Evolutionary conservation across 2,329 filamentous ascomycete genomes (phyloP).

Genomic region (Alternaria brassicae): DNA sequence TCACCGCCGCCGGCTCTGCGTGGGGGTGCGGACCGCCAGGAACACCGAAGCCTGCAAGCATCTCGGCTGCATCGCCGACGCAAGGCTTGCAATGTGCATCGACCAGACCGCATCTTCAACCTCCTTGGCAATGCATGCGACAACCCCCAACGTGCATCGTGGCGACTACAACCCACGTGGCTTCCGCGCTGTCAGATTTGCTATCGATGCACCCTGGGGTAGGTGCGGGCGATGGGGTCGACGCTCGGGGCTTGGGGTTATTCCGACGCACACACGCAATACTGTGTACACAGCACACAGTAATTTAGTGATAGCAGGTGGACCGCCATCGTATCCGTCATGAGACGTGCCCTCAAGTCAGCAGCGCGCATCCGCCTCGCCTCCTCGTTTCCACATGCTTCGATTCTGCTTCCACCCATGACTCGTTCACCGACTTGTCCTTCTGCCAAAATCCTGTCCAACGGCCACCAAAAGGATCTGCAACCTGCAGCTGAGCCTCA

Average conservation of each 20-base stretch:
- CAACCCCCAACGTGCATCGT: conserved; percentile 1
- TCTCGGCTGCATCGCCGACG: conserved; percentile 10
- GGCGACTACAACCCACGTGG: conserved; percentile 10
- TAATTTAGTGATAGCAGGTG: neutral
- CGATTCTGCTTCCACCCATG: conserved; percentile 1
- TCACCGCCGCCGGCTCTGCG: neutral
- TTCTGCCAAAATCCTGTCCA: conserved; percentile 4
- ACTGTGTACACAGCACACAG: too few relatives aligned
- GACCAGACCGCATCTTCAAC: conserved; percentile 6
- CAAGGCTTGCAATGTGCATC: conserved; percentile 4
- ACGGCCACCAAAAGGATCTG: conserved; percentile 20
- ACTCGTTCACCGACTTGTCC: conserved; percentile 19
- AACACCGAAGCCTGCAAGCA: conserved; percentile 5
- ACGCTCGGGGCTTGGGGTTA: conserved; percentile 1
- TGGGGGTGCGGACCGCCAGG: conserved; percentile 5
- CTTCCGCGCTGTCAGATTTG: neutral
- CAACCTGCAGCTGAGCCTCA: conserved; percentile 15
- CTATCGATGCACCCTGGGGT: conserved; percentile 9
- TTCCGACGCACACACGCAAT: neutral
- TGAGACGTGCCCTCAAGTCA: neutral
- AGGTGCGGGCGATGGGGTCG: neutral
- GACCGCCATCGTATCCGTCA: neutral
- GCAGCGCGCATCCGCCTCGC: neutral
- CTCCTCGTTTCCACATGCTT: conserved; percentile 5
- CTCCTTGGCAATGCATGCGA: conserved; percentile 1